A percentile compares a stretch with the other conserved stretches of the same genome.
phyloP scores from a whole-genome alignment of 208 protist species.

The Acanthamoeba royreba region DNA sequence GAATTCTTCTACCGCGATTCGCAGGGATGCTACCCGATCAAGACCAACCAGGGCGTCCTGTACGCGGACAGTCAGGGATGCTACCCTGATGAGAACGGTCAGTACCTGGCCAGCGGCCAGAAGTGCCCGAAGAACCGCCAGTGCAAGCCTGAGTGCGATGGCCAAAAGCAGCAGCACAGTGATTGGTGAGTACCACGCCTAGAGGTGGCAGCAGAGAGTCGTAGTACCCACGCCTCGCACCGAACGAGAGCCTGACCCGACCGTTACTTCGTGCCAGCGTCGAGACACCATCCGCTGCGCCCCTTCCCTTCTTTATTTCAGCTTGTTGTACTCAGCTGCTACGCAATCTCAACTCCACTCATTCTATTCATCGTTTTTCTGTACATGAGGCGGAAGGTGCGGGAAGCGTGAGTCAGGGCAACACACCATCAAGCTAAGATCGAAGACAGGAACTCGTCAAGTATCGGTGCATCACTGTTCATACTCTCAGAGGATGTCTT shows the following conservation, averaged over 20 bases:
- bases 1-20: not conserved
- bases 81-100: not conserved
- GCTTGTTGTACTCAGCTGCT: too few relatives aligned
- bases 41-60: not conserved
- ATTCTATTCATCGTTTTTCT: too few relatives aligned
- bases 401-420: too few relatives aligned
- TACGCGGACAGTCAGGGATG: not conserved
- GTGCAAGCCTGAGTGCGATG: not conserved
- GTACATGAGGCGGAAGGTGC: too few relatives aligned
- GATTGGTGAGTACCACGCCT: not conserved
- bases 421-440: too few relatives aligned
- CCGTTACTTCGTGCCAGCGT: not conserved
- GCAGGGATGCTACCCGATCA: not conserved
- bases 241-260: not conserved
- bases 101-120: not conserved
- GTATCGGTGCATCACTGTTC: too few relatives aligned
- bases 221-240: too few relatives aligned
- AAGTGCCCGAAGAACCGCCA: not conserved
- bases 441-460: too few relatives aligned
- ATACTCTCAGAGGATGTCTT: too few relatives aligned
- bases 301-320: not conserved
- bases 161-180: not conserved
- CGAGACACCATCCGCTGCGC: not conserved
- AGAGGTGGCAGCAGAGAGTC: not conserved
- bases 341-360: too few relatives aligned